These are phyloP conservation scores for Magnolia sinica DNA, from an alignment of 164 flowering plant genomes.

Conservation along the genomic window DNA sequence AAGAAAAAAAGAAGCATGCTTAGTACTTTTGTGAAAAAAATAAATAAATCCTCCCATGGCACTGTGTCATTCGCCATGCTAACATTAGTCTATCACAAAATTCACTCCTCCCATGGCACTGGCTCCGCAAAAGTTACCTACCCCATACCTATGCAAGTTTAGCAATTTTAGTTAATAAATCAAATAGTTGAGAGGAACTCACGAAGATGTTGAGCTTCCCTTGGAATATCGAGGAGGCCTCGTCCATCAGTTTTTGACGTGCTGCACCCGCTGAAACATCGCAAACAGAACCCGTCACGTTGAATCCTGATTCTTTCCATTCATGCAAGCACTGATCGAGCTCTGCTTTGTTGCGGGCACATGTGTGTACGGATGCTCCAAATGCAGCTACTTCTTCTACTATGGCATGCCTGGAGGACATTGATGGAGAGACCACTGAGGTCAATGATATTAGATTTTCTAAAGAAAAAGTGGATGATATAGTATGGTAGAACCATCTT, in stretches of 20 bases:
- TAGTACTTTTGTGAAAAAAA: too few species aligned
- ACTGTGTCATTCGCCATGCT: too few species aligned
- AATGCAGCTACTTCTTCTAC: slow-evolving; percentile 56
- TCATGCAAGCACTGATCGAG: slow-evolving; percentile 14
- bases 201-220: slow-evolving; percentile 51
- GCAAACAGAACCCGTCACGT: slow-evolving; percentile 44
- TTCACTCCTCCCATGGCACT: too few species aligned
- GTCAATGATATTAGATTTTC: not conserved
- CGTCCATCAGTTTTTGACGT: slow-evolving; percentile 39
- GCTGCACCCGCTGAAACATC: slow-evolving; percentile 35
- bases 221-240: slow-evolving; percentile 23
- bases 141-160: too few species aligned
- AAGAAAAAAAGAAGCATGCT: too few species aligned
- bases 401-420: slow-evolving; percentile 31
- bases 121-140: too few species aligned
- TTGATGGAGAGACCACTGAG: not conserved
- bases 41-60: too few species aligned
- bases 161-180: too few species aligned
- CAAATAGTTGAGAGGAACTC: not conserved
- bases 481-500: too few species aligned
- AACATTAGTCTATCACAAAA: too few species aligned
- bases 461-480: too few species aligned
- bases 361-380: slow-evolving; percentile 48
- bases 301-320: slow-evolving; percentile 6
- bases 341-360: slow-evolving; percentile 39